These are phyloP conservation scores for Stachybotrys echinatus DNA, from an alignment of 2,329 filamentous ascomycete genomes.

Conservation along the genomic window DNA sequence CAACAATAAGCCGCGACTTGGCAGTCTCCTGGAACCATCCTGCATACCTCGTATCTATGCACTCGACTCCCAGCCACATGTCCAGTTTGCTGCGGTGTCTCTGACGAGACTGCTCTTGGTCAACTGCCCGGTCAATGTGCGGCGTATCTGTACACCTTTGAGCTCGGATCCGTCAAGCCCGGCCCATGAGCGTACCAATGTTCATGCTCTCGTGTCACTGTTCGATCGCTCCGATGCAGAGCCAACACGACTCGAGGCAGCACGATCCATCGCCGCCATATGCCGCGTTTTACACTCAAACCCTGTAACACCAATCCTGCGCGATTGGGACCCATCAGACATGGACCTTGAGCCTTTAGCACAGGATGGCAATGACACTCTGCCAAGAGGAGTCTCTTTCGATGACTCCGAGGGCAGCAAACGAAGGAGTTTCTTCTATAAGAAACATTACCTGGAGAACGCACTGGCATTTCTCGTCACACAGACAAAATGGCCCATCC, in stretches of 20 bases:
- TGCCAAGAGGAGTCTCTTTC: neutral
- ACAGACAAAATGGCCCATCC: conserved; percentile 52
- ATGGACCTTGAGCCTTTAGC: conserved; percentile 6
- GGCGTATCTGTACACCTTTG: conserved; percentile 38
- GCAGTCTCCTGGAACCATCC: conserved; percentile 36
- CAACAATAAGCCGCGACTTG: conserved; percentile 48
- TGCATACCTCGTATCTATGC: conserved; percentile 50
- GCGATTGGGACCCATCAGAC: conserved; percentile 26
- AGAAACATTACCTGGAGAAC: conserved; percentile 33
- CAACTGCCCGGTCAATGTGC: conserved; percentile 47
- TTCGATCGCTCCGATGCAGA: conserved; percentile 32
- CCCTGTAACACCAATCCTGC: conserved; percentile 20
- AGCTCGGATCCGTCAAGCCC: conserved; percentile 21
- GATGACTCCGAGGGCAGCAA: conserved; percentile 10
- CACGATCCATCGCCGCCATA: conserved; percentile 45
- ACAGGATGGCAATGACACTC: conserved; percentile 1
- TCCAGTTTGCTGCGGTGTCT: conserved; percentile 56
- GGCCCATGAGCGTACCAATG: conserved; percentile 20
- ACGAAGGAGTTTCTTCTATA: conserved; percentile 36
- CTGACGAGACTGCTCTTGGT: conserved; percentile 52
- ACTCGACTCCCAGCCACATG: conserved; percentile 45
- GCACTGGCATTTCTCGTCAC: conserved; percentile 47
- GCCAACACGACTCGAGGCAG: conserved; percentile 56
- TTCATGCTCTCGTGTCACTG: conserved; percentile 31
- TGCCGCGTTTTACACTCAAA: conserved; percentile 50